phyloP scores from a whole-genome alignment of 768 basidiomycete species.

The Termitomyces titanicus region DNA sequence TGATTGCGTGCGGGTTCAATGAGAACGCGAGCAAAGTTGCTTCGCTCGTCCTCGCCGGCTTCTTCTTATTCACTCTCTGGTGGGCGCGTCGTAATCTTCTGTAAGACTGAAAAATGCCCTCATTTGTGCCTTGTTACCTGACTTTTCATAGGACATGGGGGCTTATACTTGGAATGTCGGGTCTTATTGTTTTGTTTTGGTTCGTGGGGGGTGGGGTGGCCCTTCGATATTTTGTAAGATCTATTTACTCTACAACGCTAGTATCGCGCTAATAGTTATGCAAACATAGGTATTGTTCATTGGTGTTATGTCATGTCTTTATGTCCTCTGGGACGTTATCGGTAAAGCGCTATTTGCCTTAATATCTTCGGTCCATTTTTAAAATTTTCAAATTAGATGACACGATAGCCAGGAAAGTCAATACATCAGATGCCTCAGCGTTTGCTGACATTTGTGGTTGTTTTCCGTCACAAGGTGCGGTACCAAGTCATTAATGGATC shows the following conservation, averaged over 20 bases:
- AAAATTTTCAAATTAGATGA: slow-evolving; percentile 52
- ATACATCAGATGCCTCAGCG: slow-evolving; percentile 82
- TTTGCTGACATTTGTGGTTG: slow-evolving; percentile 86
- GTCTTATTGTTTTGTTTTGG: slow-evolving; percentile 79
- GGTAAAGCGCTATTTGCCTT: slow-evolving; percentile 37
- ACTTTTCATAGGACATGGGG: slow-evolving; percentile 59
- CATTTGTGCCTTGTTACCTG: neutral
- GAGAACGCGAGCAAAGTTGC: slow-evolving; percentile 88
- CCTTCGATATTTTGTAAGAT: slow-evolving; percentile 68
- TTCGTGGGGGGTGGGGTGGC: slow-evolving; percentile 74
- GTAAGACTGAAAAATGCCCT: slow-evolving; percentile 34
- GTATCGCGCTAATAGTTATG: neutral
- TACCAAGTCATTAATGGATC: neutral
- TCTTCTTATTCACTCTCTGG: slow-evolving; percentile 87
- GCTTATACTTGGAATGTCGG: slow-evolving; percentile 76
- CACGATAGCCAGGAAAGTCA: slow-evolving; percentile 79
- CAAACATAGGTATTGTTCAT: slow-evolving; percentile 61
- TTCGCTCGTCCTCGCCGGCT: slow-evolving; percentile 72
- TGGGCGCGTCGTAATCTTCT: slow-evolving; percentile 77
- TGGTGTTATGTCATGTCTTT: slow-evolving; percentile 84
- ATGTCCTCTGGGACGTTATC: slow-evolving; percentile 85
- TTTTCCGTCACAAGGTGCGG: slow-evolving; percentile 71
- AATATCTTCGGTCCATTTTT: neutral
- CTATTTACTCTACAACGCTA: neutral
- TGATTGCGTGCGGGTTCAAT: slow-evolving; percentile 88